Conservation (phyloP, 768 basidiomycete species). For the Mycena indigotica region DNA sequence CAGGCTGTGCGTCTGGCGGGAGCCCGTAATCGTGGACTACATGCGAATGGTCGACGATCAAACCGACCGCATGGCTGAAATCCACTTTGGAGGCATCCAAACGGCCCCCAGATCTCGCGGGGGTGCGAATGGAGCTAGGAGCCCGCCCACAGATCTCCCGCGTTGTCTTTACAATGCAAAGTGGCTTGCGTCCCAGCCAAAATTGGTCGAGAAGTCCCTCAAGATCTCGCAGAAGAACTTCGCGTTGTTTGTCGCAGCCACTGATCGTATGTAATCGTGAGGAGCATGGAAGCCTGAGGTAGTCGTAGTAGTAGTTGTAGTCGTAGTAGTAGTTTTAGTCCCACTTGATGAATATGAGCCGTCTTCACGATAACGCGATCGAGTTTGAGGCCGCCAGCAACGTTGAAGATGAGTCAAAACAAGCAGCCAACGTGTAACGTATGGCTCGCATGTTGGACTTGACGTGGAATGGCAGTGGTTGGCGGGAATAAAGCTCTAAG, state of each 20-base stretch:
- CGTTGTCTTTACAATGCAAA: background rate
- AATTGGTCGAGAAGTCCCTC: background rate
- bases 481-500: too few relatives aligned
- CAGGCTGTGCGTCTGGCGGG: background rate
- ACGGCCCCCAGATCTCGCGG: background rate
- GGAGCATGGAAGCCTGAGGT: background rate
- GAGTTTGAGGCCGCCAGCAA: too few relatives aligned
- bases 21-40: background rate
- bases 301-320: too few relatives aligned
- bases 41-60: background rate
- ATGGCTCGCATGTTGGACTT: too few relatives aligned
- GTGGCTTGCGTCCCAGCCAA: background rate
- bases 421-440: too few relatives aligned
- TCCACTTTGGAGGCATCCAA: background rate
- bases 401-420: too few relatives aligned
- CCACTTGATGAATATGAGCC: too few relatives aligned
- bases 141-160: background rate
- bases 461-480: too few relatives aligned
- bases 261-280: background rate
- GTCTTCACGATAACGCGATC: too few relatives aligned
- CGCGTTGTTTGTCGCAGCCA: background rate
- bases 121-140: background rate
- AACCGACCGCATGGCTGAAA: background rate
- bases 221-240: background rate
- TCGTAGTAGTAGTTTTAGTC: too few relatives aligned